phyloP scores from a whole-genome alignment of 371 early-diverging fungal species.

The Chytridium lagenaria region DNA sequence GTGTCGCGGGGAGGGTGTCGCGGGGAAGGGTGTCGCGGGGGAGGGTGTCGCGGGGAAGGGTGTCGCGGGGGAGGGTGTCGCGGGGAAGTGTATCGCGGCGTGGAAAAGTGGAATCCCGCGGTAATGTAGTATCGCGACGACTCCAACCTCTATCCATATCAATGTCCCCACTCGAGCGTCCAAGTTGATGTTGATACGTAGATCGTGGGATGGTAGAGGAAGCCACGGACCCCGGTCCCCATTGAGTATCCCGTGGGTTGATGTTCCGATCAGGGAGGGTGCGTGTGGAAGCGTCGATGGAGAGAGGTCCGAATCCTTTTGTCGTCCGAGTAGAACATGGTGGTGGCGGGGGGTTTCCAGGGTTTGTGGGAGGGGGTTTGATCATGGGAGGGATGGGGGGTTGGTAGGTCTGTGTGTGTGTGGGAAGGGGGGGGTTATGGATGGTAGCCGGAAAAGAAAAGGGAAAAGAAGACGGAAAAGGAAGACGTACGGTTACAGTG shows the following conservation, averaged over 20 bases:
- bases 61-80: too few relatives aligned
- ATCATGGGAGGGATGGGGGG: neutral
- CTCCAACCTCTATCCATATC: neutral
- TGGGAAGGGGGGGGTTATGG: neutral
- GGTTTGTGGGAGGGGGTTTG: neutral
- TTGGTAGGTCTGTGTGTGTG: neutral
- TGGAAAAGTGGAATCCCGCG: neutral
- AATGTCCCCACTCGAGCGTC: neutral
- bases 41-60: too few relatives aligned
- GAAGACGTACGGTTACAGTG: neutral
- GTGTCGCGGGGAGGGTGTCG: neutral
- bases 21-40: neutral
- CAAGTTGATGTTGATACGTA: neutral
- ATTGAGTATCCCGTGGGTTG: neutral
- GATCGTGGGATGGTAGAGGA: neutral
- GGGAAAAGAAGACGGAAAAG: neutral
- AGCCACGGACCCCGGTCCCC: neutral
- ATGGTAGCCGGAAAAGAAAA: slow-evolving; percentile 8
- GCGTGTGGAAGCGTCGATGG: neutral
- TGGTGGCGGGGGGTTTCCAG: neutral
- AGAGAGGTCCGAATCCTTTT: neutral
- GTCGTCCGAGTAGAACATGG: neutral
- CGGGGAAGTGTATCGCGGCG: too few relatives aligned
- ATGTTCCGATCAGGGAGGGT: neutral
- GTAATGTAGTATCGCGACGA: neutral